Conservation (phyloP, 768 basidiomycete genomes). For the Boletus vinaceobasis region DNA sequence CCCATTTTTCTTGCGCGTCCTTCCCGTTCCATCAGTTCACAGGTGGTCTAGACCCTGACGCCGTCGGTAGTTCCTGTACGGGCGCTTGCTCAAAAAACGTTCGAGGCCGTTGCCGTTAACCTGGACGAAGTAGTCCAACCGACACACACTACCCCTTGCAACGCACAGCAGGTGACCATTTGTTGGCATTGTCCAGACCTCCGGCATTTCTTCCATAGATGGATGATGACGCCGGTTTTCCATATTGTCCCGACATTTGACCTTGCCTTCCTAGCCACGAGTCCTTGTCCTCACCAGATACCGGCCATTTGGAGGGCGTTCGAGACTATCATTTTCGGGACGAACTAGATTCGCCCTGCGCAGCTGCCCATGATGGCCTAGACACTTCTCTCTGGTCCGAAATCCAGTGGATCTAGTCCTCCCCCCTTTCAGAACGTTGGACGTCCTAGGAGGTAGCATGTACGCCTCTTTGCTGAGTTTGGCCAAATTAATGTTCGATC, state of each 20-base stretch:
- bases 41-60: conserved; percentile 9
- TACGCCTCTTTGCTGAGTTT: not conserved
- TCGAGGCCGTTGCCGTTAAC: conserved; percentile 4
- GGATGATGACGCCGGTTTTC: not conserved
- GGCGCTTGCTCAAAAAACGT: not conserved
- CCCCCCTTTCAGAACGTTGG: not conserved
- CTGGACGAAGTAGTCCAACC: not conserved
- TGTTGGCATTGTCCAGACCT: conserved; percentile 11
- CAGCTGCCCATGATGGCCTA: conserved; percentile 3
- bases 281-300: not conserved
- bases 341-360: not conserved
- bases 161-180: conserved; percentile 6
- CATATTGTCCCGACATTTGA: not conserved
- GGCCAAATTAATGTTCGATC: not conserved
- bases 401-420: not conserved
- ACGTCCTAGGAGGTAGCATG: not conserved
- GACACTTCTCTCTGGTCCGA: not conserved
- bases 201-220: too few species aligned
- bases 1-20: not conserved
- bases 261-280: not conserved
- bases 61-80: not conserved
- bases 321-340: not conserved
- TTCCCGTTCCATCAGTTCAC: not conserved
- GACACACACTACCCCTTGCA: not conserved
- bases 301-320: not conserved